Base-by-base conservation (phyloP, 345 rosid species). In the Sisymbrium irio region DNA sequence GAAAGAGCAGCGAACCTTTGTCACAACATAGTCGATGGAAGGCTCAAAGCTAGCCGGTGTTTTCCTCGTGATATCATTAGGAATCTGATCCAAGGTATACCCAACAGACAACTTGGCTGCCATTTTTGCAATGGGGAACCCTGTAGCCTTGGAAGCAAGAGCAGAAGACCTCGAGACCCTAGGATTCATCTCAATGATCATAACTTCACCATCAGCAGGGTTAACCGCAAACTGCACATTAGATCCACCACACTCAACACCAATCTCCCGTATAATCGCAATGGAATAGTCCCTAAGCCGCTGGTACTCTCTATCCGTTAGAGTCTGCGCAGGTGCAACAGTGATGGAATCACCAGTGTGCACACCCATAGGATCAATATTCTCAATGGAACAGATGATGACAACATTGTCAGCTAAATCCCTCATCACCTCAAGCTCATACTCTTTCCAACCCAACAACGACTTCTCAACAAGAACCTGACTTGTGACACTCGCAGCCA, bases 11-110 rank as follows among this genome's bases (percentile, higher is more conserved):
- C 86, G 68, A 66, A 83, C 99, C 96, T 95, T 95, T 9, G 97
- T 88, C 56, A 92, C 98, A 67, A 95, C 97, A 82, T 95, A 95
- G 78, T 95, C 99, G 30, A 95, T 92, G 36, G 99, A 95, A 53
- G 99, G 99, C 83, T 95, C 97, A 53, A 95, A 95, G 82, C 99
- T 92, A 51, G 99, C 97, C 0, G 99, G 99, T 5, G 99, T 95
- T 85, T 95, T 95, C 88, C 83, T 95, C 0, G 97, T 95, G 69
- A 95, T 95, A 80, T 95, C 99, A 83, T 92, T 95, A 1, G 99
- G 98, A 86, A 92, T 95, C 81, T 90, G 98, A 76, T 92, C 99
- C 82, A 95, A 76, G 0, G 99, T 66, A 78, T 95, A 95, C 32
- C 99, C 98, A 55, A 95, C 85, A 0, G 99, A 92, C 84, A 95